Percentiles rank a stretch among this genome's conserved stretches.
These are phyloP conservation scores for Jamesozyma rosinii DNA, from an alignment of 805 yeast species.

Conservation along the genomic window DNA sequence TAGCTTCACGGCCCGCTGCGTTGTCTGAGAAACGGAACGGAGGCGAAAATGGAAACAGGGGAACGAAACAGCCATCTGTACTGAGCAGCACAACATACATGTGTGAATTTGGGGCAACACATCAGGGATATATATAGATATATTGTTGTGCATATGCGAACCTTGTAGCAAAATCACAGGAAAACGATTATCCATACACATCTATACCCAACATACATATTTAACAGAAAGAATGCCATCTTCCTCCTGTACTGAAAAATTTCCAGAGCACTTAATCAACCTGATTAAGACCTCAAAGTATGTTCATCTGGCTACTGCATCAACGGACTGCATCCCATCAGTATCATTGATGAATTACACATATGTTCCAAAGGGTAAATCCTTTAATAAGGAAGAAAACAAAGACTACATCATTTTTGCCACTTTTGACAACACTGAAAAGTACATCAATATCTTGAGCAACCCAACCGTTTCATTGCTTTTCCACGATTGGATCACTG, in stretches of 20 bases:
- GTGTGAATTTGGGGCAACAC: not conserved
- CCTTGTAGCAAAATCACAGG: no score
- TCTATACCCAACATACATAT: no score
- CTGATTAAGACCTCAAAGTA: slow-evolving; percentile 54
- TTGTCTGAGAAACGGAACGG: not conserved
- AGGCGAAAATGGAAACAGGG: not conserved
- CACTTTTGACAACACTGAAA: slow-evolving; percentile 61
- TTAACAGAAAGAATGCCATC: no score
- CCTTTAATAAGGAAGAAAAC: slow-evolving; percentile 26
- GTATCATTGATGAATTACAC: slow-evolving; percentile 89
- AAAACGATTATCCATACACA: no score
- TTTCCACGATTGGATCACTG: slow-evolving; percentile 85
- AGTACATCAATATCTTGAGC: slow-evolving; percentile 54
- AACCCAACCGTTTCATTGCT: slow-evolving; percentile 77
- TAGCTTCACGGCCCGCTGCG: not conserved
- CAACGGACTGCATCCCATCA: slow-evolving; percentile 60
- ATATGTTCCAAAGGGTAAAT: slow-evolving; percentile 40
- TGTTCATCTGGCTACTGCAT: slow-evolving; percentile 78
- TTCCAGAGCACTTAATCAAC: slow-evolving; percentile 33
- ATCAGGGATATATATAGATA: no score
- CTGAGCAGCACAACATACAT: not conserved
- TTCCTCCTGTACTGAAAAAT: slow-evolving; percentile 25
- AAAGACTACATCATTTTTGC: slow-evolving; percentile 55
- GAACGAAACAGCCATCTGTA: not conserved
- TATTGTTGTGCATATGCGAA: no score